Evolutionary conservation across 192 early-diverging fungal species (phyloP).

Genomic region (Linnemannia exigua): DNA sequence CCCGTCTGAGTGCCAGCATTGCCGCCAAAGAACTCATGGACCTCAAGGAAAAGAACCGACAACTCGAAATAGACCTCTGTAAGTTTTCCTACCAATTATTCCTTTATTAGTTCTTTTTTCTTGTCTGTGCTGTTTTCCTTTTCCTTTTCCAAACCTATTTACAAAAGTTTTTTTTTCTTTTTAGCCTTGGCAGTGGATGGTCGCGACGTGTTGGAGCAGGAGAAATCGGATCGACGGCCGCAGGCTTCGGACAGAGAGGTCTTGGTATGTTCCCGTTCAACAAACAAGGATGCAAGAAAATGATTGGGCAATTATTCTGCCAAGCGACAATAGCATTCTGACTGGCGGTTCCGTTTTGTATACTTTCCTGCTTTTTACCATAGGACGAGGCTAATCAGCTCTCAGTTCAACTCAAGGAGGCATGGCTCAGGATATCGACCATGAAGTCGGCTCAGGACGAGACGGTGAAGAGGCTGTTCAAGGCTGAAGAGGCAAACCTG

Average conservation of each 20-base stretch:
- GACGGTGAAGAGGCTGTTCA: conserved; percentile 26
- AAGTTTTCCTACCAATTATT: not conserved
- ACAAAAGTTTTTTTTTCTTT: not conserved
- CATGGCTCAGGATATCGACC: conserved; percentile 35
- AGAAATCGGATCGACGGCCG: conserved; percentile 6
- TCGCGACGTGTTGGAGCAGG: conserved; percentile 23
- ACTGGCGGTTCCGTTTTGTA: not conserved
- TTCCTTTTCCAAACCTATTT: not conserved
- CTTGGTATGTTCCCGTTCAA: not conserved
- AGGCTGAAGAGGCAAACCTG: conserved; percentile 14
- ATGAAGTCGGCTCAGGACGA: conserved; percentile 42
- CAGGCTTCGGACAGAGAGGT: conserved; percentile 11
- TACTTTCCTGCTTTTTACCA: not conserved
- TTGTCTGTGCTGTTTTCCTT: not conserved
- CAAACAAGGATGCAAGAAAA: too few relatives aligned
- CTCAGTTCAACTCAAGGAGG: conserved; percentile 34
- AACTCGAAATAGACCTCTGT: conserved; percentile 50
- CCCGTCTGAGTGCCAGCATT: conserved; percentile 41
- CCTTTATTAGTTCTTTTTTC: not conserved
- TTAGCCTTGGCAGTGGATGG: conserved; percentile 36
- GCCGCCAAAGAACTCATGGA: conserved; percentile 37
- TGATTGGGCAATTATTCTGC: not conserved
- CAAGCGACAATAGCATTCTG: not conserved
- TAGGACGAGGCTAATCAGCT: conserved; percentile 46
- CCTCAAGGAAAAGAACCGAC: conserved; percentile 42